phyloP scores from a whole-genome alignment of 2,329 filamentous ascomycete species.

The Aaosphaeria pasadenensis region DNA sequence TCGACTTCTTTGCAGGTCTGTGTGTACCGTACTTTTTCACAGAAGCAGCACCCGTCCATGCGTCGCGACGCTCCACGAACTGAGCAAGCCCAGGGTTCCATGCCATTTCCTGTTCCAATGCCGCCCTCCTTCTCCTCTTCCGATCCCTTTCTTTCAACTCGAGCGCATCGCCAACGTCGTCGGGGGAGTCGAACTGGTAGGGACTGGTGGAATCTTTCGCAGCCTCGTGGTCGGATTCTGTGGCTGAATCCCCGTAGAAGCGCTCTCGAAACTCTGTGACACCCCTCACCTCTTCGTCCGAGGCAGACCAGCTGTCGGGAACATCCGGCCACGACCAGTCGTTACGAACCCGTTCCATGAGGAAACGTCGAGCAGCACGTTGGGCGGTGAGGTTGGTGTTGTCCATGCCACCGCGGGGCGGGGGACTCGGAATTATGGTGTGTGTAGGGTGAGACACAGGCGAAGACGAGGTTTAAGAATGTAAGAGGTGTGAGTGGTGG shows the following conservation, averaged over 20 bases:
- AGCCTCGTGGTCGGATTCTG: constrained; percentile 21
- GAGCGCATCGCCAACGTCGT: constrained; percentile 41
- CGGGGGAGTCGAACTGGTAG: constrained; percentile 46
- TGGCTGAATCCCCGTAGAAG: constrained; percentile 35
- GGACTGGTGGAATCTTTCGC: constrained; percentile 9
- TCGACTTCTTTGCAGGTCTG: not conserved
- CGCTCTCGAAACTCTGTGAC: constrained; percentile 42
- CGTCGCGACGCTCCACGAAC: constrained; percentile 73
- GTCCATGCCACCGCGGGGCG: constrained; percentile 20
- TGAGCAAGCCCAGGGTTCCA: constrained; percentile 84
- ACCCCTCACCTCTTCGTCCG: constrained; percentile 31
- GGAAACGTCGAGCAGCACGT: constrained; percentile 40
- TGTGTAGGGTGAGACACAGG: too few species aligned
- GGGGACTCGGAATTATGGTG: too few species aligned
- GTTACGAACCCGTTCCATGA: constrained; percentile 41
- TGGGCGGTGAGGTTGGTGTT: constrained; percentile 40
- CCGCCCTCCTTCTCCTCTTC: constrained; percentile 36
- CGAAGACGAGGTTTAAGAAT: too few species aligned
- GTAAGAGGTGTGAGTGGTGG: too few species aligned
- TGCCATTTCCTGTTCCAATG: constrained; percentile 42
- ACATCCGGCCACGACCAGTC: constrained; percentile 45
- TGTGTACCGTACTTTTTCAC: constrained; percentile 42
- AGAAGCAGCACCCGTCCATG: constrained; percentile 72
- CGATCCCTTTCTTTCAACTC: constrained; percentile 23
- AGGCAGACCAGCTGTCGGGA: constrained; percentile 29